Evolutionary conservation across 2,329 filamentous ascomycete species (phyloP), one percentile per base, ranked within the genome.

Genomic region (Ophiostoma australiae): DNA sequence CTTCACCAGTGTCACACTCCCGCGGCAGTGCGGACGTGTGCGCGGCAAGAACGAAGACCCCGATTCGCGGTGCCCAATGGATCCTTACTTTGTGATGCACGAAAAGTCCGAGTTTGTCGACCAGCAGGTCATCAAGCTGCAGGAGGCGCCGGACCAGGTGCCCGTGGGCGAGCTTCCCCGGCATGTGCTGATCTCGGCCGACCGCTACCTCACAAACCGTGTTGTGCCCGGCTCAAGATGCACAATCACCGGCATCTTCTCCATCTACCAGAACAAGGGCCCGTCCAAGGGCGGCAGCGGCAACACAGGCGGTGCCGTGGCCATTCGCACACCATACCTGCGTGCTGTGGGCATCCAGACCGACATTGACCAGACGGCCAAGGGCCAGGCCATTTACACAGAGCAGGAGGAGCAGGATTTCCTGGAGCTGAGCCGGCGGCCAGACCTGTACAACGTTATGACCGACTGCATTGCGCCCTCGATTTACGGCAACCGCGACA

Each of bases 331-430:
- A 67, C 95, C 95, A 0, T 99, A 99, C 77, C 85, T 99, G 15
- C 88, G 95, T 74, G 93, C 95, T 0, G 92, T 97, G 2, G 95
- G 95, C 4, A 94, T 99, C 72, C 91, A 93, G 75, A 93, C 91
- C 13, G 94, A 97, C 77, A 84, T 95, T 17, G 94, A 97, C 76
- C 91, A 97, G 77, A 94, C 92, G 3, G 89, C 91, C 69, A 96
- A 96, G 78, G 94, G 94, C 27, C 90, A 88, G 75, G 88, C 91
- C 0, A 86, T 91, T 20, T 98, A 97, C 80, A 91, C 91, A 0
- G 95, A 97, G 79, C 93, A 97, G 77, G 95, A 99, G 77, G 95
- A 99, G 80, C 94, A 98, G 79, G 94, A 99, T 76, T 99, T 98
- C 73, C 80, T 90, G 69, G 94, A 98, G 78, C 87, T 99, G 83